A percentile compares a stretch with the other conserved stretches of the same genome.
Evolutionary conservation across 2,329 filamentous ascomycete species (phyloP).

Genomic region (Ophiostoma novo-ulmi): DNA sequence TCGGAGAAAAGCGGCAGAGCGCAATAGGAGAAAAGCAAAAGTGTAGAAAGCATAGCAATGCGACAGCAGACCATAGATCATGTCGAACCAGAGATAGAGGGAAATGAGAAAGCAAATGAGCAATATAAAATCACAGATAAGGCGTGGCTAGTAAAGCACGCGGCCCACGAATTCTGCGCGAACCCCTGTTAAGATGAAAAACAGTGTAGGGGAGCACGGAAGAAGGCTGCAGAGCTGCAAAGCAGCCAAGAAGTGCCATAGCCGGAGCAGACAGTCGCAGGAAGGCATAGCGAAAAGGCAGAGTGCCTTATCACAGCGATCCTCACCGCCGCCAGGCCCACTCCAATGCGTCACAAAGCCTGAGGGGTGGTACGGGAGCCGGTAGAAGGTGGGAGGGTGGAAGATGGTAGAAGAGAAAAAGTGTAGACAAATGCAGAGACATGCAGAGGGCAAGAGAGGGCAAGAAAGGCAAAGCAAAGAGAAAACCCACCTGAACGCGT

Average conservation of each 20-base stretch:
- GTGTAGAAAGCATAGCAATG: conserved; percentile 6
- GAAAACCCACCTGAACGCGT: conserved; percentile 70
- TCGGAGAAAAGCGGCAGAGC: conserved; percentile 28
- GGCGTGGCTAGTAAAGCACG: not conserved
- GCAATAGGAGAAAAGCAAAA: not conserved
- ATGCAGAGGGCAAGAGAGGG: not conserved
- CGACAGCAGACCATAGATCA: not conserved
- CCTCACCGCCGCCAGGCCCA: conserved; percentile 7
- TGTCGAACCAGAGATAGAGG: not conserved
- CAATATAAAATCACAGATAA: conserved; percentile 16
- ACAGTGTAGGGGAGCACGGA: not conserved
- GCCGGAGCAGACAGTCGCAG: not conserved
- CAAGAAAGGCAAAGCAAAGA: conserved; percentile 24
- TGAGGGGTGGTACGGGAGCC: not conserved
- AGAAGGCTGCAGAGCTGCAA: not conserved
- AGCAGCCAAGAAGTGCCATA: not conserved
- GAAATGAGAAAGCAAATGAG: conserved; percentile 18
- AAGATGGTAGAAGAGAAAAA: conserved; percentile 16
- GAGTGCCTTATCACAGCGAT: not conserved
- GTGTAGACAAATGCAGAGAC: not conserved
- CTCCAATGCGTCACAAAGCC: conserved; percentile 7
- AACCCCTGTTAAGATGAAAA: conserved; percentile 21
- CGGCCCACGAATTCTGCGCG: conserved; percentile 4
- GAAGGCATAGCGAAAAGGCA: not conserved
- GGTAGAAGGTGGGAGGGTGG: conserved; percentile 19